phyloP scores from a whole-genome alignment of 2,329 filamentous ascomycete species.

The Pochonia chlamydosporia region DNA sequence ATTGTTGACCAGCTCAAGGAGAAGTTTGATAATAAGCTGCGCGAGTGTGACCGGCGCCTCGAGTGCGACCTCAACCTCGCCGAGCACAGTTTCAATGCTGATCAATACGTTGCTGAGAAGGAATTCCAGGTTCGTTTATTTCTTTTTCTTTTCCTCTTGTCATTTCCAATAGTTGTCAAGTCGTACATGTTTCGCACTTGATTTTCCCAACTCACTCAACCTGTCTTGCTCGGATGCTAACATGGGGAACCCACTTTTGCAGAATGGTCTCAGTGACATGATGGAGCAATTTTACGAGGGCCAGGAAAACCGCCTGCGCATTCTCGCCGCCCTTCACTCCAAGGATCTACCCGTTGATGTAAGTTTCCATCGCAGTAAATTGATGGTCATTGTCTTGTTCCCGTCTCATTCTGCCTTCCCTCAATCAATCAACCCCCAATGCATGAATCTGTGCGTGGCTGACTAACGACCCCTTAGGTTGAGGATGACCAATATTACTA shows the following conservation, averaged over 20 bases:
- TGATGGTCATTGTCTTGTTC: not conserved
- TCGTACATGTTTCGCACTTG: not conserved
- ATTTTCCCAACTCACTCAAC: not conserved
- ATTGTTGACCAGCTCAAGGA: conserved; percentile 44
- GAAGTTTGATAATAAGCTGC: conserved; percentile 24
- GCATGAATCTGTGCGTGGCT: conserved; percentile 1
- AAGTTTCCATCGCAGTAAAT: conserved; percentile 23
- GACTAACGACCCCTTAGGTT: conserved; percentile 21
- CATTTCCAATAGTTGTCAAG: too few species aligned
- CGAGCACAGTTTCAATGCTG: conserved; percentile 30
- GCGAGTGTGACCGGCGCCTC: conserved; percentile 24
- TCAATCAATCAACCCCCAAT: not conserved
- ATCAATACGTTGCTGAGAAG: conserved; percentile 27
- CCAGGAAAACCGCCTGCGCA: conserved; percentile 39
- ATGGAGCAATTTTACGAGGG: conserved; percentile 37
- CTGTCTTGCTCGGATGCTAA: conserved; percentile 1
- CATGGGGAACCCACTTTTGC: conserved; percentile 3
- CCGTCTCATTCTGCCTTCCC: conserved; percentile 7
- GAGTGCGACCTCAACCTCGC: conserved; percentile 29
- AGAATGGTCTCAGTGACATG: conserved; percentile 33
- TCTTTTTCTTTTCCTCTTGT: conserved; percentile 11
- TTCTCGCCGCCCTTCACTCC: conserved; percentile 37
- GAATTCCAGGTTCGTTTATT: conserved; percentile 33
- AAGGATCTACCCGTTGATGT: conserved; percentile 43
- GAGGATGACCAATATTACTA: conserved; percentile 39